These are phyloP conservation scores for Lumnitzera racemosa DNA, from an alignment of 345 rosid species.

Conservation along the genomic window DNA sequence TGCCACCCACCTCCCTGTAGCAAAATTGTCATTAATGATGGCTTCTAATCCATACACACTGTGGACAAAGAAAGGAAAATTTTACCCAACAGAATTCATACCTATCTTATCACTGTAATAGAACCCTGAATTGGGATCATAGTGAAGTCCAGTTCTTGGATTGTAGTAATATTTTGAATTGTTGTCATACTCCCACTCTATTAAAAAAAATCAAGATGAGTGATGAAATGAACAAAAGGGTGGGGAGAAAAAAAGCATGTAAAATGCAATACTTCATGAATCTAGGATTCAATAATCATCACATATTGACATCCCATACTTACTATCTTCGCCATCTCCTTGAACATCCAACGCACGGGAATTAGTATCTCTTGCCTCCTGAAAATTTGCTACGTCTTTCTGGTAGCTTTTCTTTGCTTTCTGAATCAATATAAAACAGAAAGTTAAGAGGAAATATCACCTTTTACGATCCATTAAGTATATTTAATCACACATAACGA, in stretches of 20 bases:
- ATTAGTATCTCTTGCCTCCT: conserved; percentile 48
- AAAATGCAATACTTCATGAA: background rate
- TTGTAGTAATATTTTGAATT: conserved; percentile 68
- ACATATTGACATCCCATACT: conserved; percentile 14
- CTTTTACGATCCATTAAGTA: background rate
- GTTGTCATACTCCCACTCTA: conserved; percentile 72
- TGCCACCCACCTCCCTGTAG: conserved; percentile 82
- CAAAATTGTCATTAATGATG: background rate
- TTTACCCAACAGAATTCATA: conserved; percentile 11
- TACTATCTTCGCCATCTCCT: conserved; percentile 49
- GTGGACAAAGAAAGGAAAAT: conserved; percentile 1
- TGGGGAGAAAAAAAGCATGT: background rate
- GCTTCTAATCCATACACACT: no score
- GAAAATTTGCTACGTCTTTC: conserved; percentile 63
- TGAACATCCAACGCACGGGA: conserved; percentile 34
- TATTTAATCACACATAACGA: background rate
- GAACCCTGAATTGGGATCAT: conserved; percentile 82
- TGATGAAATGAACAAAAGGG: background rate
- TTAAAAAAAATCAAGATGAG: conserved; percentile 22
- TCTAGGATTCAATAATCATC: background rate
- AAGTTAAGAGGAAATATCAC: background rate
- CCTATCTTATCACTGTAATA: conserved; percentile 81
- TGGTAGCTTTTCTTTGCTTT: conserved; percentile 95
- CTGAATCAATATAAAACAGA: conserved; percentile 24
- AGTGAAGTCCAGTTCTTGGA: conserved; percentile 44